These are phyloP conservation scores for Cynara cardunculus DNA, from an alignment of 129 eudicot genomes.

Conservation along the genomic window DNA sequence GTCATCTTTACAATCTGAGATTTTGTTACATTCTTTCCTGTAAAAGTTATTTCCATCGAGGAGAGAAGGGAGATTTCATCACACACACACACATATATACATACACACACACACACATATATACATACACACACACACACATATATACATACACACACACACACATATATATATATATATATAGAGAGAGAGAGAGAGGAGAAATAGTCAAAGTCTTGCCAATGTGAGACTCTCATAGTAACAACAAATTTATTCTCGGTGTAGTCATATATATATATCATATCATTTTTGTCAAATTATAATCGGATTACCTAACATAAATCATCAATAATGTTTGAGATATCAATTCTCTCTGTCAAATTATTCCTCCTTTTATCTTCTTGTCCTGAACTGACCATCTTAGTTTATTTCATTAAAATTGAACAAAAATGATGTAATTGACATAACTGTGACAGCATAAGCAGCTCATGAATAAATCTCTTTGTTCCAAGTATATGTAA, in stretches of 20 bases:
- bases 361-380: neutral
- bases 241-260: neutral
- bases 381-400: neutral
- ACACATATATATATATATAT: too few species aligned
- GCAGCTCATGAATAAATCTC: neutral
- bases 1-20: neutral
- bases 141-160: too few species aligned
- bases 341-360: neutral
- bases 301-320: neutral
- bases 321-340: neutral
- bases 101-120: too few species aligned
- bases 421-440: neutral
- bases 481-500: too few species aligned
- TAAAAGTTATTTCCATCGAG: neutral
- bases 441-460: neutral
- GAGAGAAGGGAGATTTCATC: too few species aligned
- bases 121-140: too few species aligned
- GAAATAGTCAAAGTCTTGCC: neutral
- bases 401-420: neutral
- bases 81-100: too few species aligned
- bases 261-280: neutral
- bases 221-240: neutral
- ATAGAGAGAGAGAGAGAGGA: neutral
- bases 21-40: neutral
- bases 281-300: neutral